Base-by-base conservation (phyloP, 768 basidiomycete genomes). In the Filobasidium floriforme region DNA sequence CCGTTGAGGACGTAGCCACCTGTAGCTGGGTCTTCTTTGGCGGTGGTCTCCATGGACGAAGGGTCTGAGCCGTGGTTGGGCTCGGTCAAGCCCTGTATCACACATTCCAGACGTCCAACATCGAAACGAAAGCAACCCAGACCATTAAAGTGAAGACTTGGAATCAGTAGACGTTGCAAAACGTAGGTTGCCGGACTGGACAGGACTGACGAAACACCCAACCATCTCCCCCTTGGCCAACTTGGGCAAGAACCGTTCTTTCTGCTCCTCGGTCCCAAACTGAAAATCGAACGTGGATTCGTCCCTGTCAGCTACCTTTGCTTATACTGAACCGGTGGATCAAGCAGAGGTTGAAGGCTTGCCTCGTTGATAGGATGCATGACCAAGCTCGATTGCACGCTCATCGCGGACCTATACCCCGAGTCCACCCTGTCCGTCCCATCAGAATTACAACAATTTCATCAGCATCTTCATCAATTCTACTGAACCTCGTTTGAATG, bases 1-100 rank as follows among this genome's bases (percentile, higher is more conserved):
- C 94, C 94, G 69, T 86, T 89, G 61, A 98, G 75, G 28, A 89
- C 79, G 78, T 87, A 97, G 4, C 91, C 92, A 14, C 91, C 90
- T 14, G 22, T 57, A 62, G 88, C 88, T 7, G 78, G 75, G 0
- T 83, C 82, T 77, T 96, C 90, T 68, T 85, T 85, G 12, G 92
- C 94, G 29, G 84, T 87, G 0, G 94, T 96, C 73, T 93, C 90
- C 94, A 98, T 97, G n/a, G 88, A 86, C n/a, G 87, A 88, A 18
- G 93, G 93, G 73, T 98, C 94, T 1, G 93, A 97, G 26, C 94
- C 94, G 74, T 96, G 92, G 71, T 97, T 92, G 0, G 94, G 90
- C 79, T 98, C 94, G 0, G 94, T 97, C 51, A 97, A 81, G 32
- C 93, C 92, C 92, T 94, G 60, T 29, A n/a, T n/a, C n/a, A n/a